Evolutionary conservation across 208 protist genomes (phyloP).

Genomic region (Ichthyophonus hoferi): DNA sequence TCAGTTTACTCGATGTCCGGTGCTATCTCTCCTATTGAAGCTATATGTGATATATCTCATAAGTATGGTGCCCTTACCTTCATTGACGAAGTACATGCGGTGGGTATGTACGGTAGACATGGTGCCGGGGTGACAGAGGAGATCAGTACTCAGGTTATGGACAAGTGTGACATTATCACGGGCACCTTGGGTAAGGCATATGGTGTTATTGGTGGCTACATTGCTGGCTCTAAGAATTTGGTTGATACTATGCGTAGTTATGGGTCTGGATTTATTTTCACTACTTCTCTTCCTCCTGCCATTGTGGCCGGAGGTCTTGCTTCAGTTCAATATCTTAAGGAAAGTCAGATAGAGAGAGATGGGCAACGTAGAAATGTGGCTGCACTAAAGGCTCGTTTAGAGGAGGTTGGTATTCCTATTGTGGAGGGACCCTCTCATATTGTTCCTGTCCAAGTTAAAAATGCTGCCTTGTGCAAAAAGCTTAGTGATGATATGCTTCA

Average conservation of each 20-base stretch:
- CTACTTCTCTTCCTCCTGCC: constrained; percentile 72
- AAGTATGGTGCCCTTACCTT: constrained; percentile 89
- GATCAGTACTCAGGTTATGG: constrained; percentile 67
- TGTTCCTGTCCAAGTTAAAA: constrained; percentile 71
- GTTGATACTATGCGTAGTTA: constrained; percentile 72
- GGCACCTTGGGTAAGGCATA: constrained; percentile 90
- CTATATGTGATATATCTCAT: constrained; percentile 86
- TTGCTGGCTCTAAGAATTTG: constrained; percentile 57
- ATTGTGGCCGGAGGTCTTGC: constrained; percentile 75
- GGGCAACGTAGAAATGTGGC: constrained; percentile 15
- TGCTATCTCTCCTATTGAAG: constrained; percentile 84
- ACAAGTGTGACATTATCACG: constrained; percentile 74
- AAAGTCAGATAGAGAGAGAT: constrained; percentile 34
- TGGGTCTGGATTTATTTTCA: constrained; percentile 80
- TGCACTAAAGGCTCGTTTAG: constrained; percentile 58
- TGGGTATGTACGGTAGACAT: constrained; percentile 85
- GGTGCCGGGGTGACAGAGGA: constrained; percentile 88
- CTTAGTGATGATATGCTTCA: constrained; percentile 67
- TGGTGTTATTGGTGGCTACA: constrained; percentile 85
- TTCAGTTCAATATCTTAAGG: constrained; percentile 47
- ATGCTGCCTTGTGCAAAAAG: constrained; percentile 63
- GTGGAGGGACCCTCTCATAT: constrained; percentile 62
- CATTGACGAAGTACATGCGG: constrained; percentile 95
- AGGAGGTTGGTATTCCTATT: constrained; percentile 62
- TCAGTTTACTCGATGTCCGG: constrained; percentile 97